Percentiles rank a stretch among this genome's conserved stretches.
Evolutionary conservation across 345 rosid species (phyloP).

Genomic region (Arabis hirsuta): DNA sequence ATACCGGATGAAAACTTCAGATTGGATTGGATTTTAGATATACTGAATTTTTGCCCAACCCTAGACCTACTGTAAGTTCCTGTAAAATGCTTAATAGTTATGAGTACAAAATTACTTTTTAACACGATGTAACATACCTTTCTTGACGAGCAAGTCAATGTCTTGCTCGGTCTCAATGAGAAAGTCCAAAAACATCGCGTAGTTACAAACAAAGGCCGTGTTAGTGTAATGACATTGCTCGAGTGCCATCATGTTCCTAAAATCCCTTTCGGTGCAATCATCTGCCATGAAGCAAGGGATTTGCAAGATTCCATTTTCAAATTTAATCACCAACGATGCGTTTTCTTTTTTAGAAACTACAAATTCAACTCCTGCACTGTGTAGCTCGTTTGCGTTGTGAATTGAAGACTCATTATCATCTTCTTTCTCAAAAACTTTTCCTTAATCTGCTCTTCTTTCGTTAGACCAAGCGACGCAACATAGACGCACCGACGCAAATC

Average conservation of each 20-base stretch:
- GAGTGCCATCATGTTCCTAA: constrained; percentile 35
- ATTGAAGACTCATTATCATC: no score
- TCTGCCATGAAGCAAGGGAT: neutral
- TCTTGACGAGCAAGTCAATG: constrained; percentile 29
- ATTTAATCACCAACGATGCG: constrained; percentile 1
- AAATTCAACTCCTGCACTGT: constrained; percentile 24
- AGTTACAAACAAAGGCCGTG: neutral
- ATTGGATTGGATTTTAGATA: no score
- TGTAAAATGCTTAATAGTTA: no score
- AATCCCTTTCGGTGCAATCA: neutral
- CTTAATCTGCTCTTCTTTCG: no score
- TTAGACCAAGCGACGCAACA: no score
- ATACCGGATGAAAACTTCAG: no score
- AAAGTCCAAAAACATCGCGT: constrained; percentile 6
- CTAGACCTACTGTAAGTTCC: no score
- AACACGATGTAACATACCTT: neutral
- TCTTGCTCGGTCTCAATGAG: constrained; percentile 28
- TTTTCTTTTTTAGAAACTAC: neutral
- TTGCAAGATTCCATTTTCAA: neutral
- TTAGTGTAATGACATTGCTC: constrained; percentile 22
- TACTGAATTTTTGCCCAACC: no score
- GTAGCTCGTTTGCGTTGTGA: constrained; percentile 10
- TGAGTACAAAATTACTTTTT: no score
- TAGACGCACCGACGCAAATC: neutral
- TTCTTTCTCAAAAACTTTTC: neutral